phyloP scores from a whole-genome alignment of 2,329 filamentous ascomycete genomes.

The Fusarium coicis region DNA sequence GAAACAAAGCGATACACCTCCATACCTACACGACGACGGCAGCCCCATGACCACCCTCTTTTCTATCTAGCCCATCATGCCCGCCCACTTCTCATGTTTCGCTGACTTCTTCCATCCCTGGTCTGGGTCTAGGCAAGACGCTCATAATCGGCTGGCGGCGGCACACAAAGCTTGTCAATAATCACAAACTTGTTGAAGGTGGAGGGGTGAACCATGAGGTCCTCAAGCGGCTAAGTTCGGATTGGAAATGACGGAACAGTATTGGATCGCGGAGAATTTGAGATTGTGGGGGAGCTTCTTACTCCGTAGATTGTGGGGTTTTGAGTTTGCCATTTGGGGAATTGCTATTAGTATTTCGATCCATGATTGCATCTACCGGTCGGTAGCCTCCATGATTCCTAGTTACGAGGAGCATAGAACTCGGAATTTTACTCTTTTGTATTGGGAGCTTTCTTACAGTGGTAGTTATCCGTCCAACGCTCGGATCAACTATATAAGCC shows the following conservation, averaged over 20 bases:
- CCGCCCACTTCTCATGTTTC: constrained; percentile 17
- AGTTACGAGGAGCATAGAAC: background rate
- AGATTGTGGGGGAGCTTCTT: constrained; percentile 23
- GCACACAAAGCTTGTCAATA: constrained; percentile 43
- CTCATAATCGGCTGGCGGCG: constrained; percentile 44
- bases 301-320: constrained; percentile 28
- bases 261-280: constrained; percentile 32
- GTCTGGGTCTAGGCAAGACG: constrained; percentile 11
- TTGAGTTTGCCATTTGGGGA: constrained; percentile 5
- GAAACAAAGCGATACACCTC: constrained; percentile 7
- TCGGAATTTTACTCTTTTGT: background rate
- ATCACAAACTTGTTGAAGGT: constrained; percentile 13
- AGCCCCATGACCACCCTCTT: constrained; percentile 32
- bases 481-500: background rate
- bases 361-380: background rate
- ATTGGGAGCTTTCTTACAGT: background rate
- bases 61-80: constrained; percentile 11
- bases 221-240: constrained; percentile 45
- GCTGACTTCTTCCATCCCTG: constrained; percentile 22
- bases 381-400: background rate
- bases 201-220: constrained; percentile 17
- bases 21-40: background rate
- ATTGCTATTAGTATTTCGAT: background rate
- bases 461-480: background rate
- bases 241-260: constrained; percentile 46